Evolutionary conservation across 257 asterid genomes (phyloP).

Genomic region (Solanum piurae): DNA sequence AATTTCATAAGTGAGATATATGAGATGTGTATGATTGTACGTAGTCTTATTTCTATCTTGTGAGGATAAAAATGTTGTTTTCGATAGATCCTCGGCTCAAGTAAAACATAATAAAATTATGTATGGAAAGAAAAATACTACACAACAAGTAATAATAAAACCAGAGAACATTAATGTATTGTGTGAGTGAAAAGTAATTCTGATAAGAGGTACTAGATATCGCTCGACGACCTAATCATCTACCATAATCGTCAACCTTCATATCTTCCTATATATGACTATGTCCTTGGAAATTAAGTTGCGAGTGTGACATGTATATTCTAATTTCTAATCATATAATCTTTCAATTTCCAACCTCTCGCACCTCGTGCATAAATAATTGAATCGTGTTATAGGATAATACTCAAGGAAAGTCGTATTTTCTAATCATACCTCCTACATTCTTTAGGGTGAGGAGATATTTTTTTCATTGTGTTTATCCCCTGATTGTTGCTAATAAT

Average conservation of each 20-base stretch:
- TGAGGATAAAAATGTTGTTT: background rate
- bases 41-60: background rate
- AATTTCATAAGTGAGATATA: background rate
- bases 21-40: background rate
- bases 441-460: background rate
- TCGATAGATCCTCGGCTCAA: background rate
- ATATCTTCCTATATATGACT: background rate
- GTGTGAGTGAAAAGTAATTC: background rate
- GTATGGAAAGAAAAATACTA: background rate
- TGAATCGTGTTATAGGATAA: background rate
- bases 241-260: background rate
- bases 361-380: background rate
- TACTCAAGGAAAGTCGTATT: background rate
- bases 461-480: background rate
- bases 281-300: background rate
- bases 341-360: background rate
- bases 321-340: background rate
- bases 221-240: background rate
- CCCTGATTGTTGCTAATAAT: background rate
- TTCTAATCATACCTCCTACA: background rate
- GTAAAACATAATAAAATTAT: background rate
- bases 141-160: background rate
- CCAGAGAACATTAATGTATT: background rate
- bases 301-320: background rate
- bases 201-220: background rate